Percentiles rank a stretch among this genome's conserved stretches.
Conservation (phyloP, 2,329 filamentous ascomycete genomes). For the Juglanconis oblonga region DNA sequence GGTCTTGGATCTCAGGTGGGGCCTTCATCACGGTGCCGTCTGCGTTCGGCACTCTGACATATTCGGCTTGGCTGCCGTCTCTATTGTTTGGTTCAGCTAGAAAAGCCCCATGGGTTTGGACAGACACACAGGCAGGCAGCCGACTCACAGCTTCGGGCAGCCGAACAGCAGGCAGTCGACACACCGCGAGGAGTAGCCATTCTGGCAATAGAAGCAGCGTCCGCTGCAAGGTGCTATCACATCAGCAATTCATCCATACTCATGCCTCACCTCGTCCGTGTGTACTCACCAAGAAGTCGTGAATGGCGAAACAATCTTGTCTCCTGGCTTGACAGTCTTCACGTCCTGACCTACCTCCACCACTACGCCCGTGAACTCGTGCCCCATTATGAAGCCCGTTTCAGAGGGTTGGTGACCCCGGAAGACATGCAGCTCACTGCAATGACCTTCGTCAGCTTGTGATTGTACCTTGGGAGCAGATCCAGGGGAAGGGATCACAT, state of each 20-base stretch:
- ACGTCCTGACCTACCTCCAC: conserved; percentile 66
- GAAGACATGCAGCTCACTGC: conserved; percentile 80
- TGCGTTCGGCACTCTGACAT: conserved; percentile 75
- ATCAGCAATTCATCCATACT: neutral
- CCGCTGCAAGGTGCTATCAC: conserved; percentile 39
- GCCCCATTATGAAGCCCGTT: conserved; percentile 68
- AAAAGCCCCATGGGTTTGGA: neutral
- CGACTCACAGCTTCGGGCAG: conserved; percentile 45
- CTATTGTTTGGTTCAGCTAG: neutral
- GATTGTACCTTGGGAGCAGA: neutral
- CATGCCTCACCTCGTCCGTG: neutral
- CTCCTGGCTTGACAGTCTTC: conserved; percentile 66
- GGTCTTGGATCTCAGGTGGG: conserved; percentile 67
- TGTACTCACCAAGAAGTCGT: conserved; percentile 68
- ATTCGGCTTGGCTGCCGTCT: conserved; percentile 81
- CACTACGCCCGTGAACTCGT: conserved; percentile 82
- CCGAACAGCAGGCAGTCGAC: conserved; percentile 69
- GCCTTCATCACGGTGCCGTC: conserved; percentile 78
- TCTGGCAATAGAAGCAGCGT: conserved; percentile 81
- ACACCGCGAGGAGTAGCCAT: conserved; percentile 75
- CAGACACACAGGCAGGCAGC: too few relatives aligned
- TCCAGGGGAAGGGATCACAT: conserved; percentile 31
- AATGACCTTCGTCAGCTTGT: neutral
- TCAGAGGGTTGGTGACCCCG: conserved; percentile 73
- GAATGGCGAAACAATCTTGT: conserved; percentile 80